Conservation (phyloP, 768 basidiomycete species). For the Pluteus cervinus region DNA sequence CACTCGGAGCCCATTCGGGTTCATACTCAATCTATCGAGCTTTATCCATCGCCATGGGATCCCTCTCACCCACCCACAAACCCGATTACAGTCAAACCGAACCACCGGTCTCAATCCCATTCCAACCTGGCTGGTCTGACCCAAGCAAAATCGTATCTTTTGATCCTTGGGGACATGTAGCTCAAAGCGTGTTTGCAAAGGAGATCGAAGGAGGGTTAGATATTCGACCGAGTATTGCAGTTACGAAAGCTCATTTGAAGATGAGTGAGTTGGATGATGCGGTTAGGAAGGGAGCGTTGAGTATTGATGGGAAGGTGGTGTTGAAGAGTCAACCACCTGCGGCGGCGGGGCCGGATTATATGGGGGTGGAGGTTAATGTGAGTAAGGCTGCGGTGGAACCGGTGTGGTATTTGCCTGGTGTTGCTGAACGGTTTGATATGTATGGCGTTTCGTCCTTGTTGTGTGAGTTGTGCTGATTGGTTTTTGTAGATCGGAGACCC, state of each 20-base stretch:
- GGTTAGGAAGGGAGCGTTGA: conserved; percentile 63
- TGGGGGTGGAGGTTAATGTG: conserved; percentile 86
- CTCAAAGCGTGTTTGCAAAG: conserved; percentile 60
- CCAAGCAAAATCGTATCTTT: conserved; percentile 81
- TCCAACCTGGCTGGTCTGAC: conserved; percentile 73
- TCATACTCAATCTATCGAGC: conserved; percentile 95
- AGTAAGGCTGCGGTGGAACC: conserved; percentile 95
- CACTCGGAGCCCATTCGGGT: conserved; percentile 90
- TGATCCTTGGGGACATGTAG: conserved; percentile 92
- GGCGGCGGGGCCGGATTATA: too few species aligned
- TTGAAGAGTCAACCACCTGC: conserved; percentile 61
- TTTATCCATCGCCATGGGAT: conserved; percentile 85
- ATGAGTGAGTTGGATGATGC: conserved; percentile 87
- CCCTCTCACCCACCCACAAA: conserved; percentile 71
- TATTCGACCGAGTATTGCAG: conserved; percentile 86
- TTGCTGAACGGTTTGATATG: conserved; percentile 94
- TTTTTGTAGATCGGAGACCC: conserved; percentile 60
- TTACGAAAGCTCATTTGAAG: conserved; percentile 93
- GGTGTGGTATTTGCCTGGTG: conserved; percentile 92
- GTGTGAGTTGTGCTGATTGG: conserved; percentile 1
- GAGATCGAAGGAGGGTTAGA: conserved; percentile 73
- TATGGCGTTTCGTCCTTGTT: conserved; percentile 17
- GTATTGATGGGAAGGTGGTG: conserved; percentile 80
- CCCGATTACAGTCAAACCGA: conserved; percentile 80
- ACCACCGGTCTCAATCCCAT: conserved; percentile 76